Evolutionary conservation across 2,329 filamentous ascomycete genomes (phyloP).

Genomic region (Dactylellina drechsleri): DNA sequence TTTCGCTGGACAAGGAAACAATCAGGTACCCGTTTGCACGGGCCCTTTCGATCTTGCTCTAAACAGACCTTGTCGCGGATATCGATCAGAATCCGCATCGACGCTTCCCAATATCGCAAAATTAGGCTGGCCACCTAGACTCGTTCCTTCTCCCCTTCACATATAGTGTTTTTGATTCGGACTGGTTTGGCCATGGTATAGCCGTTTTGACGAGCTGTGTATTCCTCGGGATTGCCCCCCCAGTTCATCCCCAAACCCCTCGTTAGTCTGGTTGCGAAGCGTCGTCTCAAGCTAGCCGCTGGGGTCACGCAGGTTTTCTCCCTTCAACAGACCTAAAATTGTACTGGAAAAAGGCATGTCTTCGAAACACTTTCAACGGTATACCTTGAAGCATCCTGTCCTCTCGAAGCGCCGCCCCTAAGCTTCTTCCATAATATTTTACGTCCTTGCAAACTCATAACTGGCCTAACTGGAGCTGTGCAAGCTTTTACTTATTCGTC

Average conservation of each 20-base stretch:
- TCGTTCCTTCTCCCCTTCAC: slow-evolving; percentile 22
- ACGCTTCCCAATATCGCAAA: slow-evolving; percentile 35
- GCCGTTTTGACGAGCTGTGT: slow-evolving; percentile 32
- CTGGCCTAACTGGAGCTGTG: slow-evolving; percentile 8
- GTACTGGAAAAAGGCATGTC: slow-evolving; percentile 44
- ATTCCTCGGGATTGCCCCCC: slow-evolving; percentile 19
- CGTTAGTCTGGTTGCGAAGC: slow-evolving; percentile 27
- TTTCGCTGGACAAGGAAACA: slow-evolving; percentile 21
- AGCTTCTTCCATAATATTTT: slow-evolving; percentile 4
- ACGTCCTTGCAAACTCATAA: slow-evolving; percentile 4
- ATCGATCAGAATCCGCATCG: slow-evolving; percentile 15
- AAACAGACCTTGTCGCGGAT: slow-evolving; percentile 29
- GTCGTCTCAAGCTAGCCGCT: slow-evolving; percentile 27
- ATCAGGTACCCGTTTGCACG: slow-evolving; percentile 52
- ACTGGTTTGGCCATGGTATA: slow-evolving; percentile 7
- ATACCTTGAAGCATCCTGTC: slow-evolving; percentile 36
- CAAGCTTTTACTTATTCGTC: slow-evolving; percentile 21
- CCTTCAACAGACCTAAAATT: slow-evolving; percentile 25
- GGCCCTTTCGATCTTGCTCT: slow-evolving; percentile 24
- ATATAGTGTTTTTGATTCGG: slow-evolving; percentile 6
- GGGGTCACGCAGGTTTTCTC: slow-evolving; percentile 35
- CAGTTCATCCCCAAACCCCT: slow-evolving; percentile 12
- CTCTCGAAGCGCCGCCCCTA: slow-evolving; percentile 31
- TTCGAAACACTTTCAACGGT: slow-evolving; percentile 46
- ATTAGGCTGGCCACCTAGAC: slow-evolving; percentile 31